Percentiles rank a stretch among this genome's conserved stretches.
phyloP scores from a whole-genome alignment of 495 filamentous ascomycete genomes.

The Paragyromitra xinjiangensis region DNA sequence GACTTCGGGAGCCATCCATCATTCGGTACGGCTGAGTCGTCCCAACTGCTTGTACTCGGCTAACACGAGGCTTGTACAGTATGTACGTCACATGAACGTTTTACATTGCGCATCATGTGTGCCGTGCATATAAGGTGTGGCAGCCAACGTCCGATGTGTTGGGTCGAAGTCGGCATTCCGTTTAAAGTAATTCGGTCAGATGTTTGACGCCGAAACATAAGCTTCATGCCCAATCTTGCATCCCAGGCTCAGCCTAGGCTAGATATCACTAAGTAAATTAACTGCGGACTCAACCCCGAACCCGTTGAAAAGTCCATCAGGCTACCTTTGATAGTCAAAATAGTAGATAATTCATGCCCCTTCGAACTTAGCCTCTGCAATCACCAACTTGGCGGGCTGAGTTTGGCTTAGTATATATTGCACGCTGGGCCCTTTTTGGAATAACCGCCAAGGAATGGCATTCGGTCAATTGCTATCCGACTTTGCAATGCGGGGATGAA shows the following conservation, averaged over 20 bases:
- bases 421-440: background rate
- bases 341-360: constrained; percentile 8
- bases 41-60: constrained; percentile 21
- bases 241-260: background rate
- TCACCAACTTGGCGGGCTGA: constrained; percentile 1
- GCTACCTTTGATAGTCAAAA: background rate
- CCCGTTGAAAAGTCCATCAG: background rate
- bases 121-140: constrained; percentile 25
- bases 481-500: background rate
- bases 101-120: constrained; percentile 29
- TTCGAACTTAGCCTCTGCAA: background rate
- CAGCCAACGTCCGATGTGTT: constrained; percentile 9
- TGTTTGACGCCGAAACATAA: constrained; percentile 30
- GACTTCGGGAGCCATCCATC: constrained; percentile 5
- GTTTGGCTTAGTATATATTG: constrained; percentile 23
- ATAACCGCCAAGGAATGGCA: constrained; percentile 10
- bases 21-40: constrained; percentile 19
- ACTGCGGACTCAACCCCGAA: constrained; percentile 12
- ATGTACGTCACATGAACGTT: constrained; percentile 48
- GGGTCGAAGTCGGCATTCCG: constrained; percentile 27
- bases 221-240: background rate
- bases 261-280: constrained; percentile 1
- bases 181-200: constrained; percentile 43
- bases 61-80: constrained; percentile 23
- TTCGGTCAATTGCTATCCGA: constrained; percentile 19